A percentile compares a stretch with the other conserved stretches of the same genome.
Evolutionary conservation across 805 yeast species (phyloP).

Genomic region (Metschnikowia proteae): DNA sequence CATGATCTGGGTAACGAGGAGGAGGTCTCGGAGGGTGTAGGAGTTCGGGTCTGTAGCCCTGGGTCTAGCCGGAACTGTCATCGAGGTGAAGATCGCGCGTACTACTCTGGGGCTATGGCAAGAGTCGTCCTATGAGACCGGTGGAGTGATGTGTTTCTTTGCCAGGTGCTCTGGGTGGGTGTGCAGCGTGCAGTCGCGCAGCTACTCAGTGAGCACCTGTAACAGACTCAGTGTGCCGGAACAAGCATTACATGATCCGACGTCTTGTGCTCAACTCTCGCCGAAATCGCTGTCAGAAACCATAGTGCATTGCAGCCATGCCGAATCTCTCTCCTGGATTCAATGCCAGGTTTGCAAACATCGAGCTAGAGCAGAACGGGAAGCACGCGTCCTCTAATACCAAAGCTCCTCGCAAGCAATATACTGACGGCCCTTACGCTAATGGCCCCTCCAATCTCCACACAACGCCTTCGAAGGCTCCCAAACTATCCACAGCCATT

Average conservation of each 20-base stretch:
- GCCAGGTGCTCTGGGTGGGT: background rate
- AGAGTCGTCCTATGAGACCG: no score
- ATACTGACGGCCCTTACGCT: conserved; percentile 11
- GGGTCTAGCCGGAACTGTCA: conserved; percentile 1
- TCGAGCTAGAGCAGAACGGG: conserved; percentile 20
- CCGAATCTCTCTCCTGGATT: conserved; percentile 22
- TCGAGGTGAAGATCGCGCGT: background rate
- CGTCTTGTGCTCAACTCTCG: conserved; percentile 2
- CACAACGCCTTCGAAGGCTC: conserved; percentile 21
- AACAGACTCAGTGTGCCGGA: conserved; percentile 3
- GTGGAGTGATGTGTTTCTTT: no score
- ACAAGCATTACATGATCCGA: conserved; percentile 2
- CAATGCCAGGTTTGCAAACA: conserved; percentile 30
- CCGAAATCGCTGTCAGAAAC: background rate
- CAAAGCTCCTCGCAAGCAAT: conserved; percentile 11
- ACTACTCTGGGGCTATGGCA: no score
- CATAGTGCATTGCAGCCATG: conserved; percentile 7
- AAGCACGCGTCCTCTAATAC: background rate
- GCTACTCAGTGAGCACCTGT: background rate
- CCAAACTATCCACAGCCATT: conserved; percentile 19
- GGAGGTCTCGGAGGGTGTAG: conserved; percentile 28
- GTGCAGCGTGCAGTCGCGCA: conserved; percentile 4
- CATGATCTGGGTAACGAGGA: conserved; percentile 36
- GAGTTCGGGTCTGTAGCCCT: conserved; percentile 14
- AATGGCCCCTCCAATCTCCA: conserved; percentile 14